Evolutionary conservation across 2,329 filamentous ascomycete species (phyloP).

Genomic region (Xylariales sp.): DNA sequence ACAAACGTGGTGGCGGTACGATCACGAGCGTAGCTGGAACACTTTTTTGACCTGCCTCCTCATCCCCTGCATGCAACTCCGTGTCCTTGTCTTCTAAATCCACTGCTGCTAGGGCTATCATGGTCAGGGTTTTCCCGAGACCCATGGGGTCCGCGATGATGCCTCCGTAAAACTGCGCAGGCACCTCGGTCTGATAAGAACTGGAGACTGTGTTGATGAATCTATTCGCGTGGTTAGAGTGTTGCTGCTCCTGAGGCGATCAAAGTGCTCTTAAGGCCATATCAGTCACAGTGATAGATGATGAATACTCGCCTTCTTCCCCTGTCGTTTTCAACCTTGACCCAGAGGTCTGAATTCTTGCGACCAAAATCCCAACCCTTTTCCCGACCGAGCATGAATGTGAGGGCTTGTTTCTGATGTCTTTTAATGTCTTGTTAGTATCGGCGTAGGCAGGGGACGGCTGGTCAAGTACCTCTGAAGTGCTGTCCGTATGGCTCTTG

Average conservation of each 20-base stretch:
- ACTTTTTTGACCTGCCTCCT: background rate
- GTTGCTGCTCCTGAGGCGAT: no score
- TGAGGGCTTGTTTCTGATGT: slow-evolving; percentile 39
- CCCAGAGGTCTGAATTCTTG: slow-evolving; percentile 29
- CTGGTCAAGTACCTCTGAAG: background rate
- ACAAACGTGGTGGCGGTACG: background rate
- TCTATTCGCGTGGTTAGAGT: no score
- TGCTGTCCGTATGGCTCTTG: background rate
- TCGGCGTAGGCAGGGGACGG: no score
- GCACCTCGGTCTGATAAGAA: slow-evolving; percentile 23
- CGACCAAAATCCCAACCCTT: slow-evolving; percentile 29
- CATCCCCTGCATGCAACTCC: background rate
- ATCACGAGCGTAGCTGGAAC: background rate
- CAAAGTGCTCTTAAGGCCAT: no score
- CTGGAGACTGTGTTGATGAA: slow-evolving; percentile 6
- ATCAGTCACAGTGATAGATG: no score
- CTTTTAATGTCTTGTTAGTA: slow-evolving; percentile 10
- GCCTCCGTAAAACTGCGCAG: slow-evolving; percentile 33
- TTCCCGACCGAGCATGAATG: slow-evolving; percentile 36
- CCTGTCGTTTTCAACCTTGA: slow-evolving; percentile 7
- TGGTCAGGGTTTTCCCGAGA: slow-evolving; percentile 39
- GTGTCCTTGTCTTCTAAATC: slow-evolving; percentile 8
- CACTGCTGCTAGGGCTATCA: slow-evolving; percentile 32
- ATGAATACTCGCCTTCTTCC: slow-evolving; percentile 27
- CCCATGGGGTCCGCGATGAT: slow-evolving; percentile 45